Evolutionary conservation across 75 land plant genomes (phyloP).

Genomic region (Ceratopteris richardii): DNA sequence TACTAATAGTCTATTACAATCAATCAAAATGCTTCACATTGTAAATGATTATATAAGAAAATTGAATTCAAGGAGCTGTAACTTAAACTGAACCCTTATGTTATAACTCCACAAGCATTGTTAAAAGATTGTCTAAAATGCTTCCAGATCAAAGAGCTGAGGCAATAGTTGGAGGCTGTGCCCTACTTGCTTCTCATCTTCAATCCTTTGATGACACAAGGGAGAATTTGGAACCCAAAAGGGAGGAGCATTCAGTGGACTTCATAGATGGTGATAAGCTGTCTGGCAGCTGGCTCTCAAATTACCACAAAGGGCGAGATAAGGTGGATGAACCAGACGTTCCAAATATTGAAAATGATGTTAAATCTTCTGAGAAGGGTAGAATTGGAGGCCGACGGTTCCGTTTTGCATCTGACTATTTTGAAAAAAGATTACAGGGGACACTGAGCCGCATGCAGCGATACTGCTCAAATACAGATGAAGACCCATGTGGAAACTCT

Average conservation of each 20-base stretch:
- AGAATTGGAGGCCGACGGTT: slow-evolving; percentile 1
- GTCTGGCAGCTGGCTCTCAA: neutral
- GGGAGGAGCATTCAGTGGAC: too few relatives aligned
- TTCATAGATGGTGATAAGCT: neutral
- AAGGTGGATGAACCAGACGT: neutral
- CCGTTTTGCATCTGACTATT: slow-evolving; percentile 1
- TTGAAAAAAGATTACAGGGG: slow-evolving; percentile 3
- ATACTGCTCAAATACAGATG: neutral
- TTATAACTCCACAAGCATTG: too few relatives aligned
- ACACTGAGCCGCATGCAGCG: neutral
- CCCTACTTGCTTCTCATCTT: slow-evolving; percentile 16
- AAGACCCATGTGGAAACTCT: neutral
- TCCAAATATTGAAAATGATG: neutral
- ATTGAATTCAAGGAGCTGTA: too few relatives aligned
- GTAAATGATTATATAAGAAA: too few relatives aligned
- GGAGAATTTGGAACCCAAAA: neutral
- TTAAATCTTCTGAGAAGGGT: neutral
- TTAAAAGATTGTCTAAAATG: too few relatives aligned
- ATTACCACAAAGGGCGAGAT: neutral
- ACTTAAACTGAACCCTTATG: too few relatives aligned
- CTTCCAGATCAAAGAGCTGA: slow-evolving; percentile 8
- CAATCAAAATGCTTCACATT: too few relatives aligned
- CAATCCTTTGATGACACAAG: slow-evolving; percentile 5
- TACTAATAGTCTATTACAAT: too few relatives aligned
- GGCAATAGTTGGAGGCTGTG: slow-evolving; percentile 13